These are phyloP conservation scores for Metschnikowia koreensis DNA, from an alignment of 805 yeast genomes.

Conservation along the genomic window DNA sequence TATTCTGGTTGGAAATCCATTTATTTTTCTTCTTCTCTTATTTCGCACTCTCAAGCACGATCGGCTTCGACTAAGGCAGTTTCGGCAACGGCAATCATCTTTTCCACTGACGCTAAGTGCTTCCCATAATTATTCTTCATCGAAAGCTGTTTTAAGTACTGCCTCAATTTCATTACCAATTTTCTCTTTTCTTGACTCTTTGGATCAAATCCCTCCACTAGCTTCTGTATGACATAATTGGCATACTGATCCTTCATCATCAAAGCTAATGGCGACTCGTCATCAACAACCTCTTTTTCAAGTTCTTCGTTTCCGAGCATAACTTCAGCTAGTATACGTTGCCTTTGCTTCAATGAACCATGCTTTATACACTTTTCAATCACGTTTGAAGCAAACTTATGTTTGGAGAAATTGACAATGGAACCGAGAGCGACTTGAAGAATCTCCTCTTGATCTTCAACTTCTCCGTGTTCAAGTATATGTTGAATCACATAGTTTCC, in stretches of 20 bases:
- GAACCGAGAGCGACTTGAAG: conserved; percentile 66
- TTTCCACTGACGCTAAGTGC: conserved; percentile 80
- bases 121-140: conserved; percentile 68
- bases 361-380: conserved; percentile 88
- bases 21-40: background rate
- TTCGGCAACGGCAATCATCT: conserved; percentile 58
- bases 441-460: conserved; percentile 58
- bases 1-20: background rate
- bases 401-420: conserved; percentile 83
- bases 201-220: conserved; percentile 73
- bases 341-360: conserved; percentile 64
- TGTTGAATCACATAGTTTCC: conserved; percentile 98
- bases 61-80: conserved; percentile 44
- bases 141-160: conserved; percentile 72
- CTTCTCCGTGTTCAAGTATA: conserved; percentile 79
- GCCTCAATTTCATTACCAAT: conserved; percentile 72
- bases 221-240: conserved; percentile 92
- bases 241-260: conserved; percentile 99
- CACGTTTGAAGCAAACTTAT: conserved; percentile 96
- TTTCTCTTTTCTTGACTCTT: conserved; percentile 62
- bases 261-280: conserved; percentile 68
- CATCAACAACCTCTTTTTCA: conserved; percentile 49
- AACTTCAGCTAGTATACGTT: conserved; percentile 63
- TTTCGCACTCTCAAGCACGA: background rate
- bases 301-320: conserved; percentile 50